phyloP scores from a whole-genome alignment of 768 basidiomycete genomes.

The Russula compacta region DNA sequence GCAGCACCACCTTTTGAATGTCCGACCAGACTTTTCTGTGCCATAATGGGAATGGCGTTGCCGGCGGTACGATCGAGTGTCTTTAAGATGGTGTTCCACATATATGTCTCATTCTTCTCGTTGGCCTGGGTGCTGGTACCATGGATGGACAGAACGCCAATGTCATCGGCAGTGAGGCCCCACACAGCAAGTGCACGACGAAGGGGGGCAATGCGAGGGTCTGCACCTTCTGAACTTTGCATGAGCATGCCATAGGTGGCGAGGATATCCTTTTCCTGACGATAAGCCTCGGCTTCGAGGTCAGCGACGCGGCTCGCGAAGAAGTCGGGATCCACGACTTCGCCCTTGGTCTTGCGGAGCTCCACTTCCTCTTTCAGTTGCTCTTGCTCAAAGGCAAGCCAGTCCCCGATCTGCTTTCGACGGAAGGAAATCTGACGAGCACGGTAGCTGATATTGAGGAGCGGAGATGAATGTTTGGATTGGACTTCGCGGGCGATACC shows the following conservation, averaged over 20 bases:
- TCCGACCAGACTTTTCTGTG: constrained; percentile 95
- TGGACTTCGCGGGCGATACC: constrained; percentile 80
- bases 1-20: constrained; percentile 99
- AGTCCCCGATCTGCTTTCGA: constrained; percentile 87
- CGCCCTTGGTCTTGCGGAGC: constrained; percentile 44
- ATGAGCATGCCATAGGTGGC: constrained; percentile 87
- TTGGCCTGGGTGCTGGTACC: constrained; percentile 85
- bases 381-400: constrained; percentile 83
- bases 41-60: constrained; percentile 95
- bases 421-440: constrained; percentile 93
- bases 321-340: constrained; percentile 53
- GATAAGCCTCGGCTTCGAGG: constrained; percentile 82
- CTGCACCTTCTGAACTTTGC: constrained; percentile 47
- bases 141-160: constrained; percentile 84
- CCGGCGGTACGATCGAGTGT: constrained; percentile 82
- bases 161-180: constrained; percentile 89
- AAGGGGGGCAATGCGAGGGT: constrained; percentile 81
- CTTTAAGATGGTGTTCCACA: constrained; percentile 94
- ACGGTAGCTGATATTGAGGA: constrained; percentile 82
- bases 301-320: constrained; percentile 67
- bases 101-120: constrained; percentile 95
- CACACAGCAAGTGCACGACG: constrained; percentile 95
- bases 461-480: constrained; percentile 66
- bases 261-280: constrained; percentile 91
- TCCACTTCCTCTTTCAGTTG: constrained; percentile 76